Conservation (phyloP, 495 filamentous ascomycete genomes). For the Penicillium alfredii region DNA sequence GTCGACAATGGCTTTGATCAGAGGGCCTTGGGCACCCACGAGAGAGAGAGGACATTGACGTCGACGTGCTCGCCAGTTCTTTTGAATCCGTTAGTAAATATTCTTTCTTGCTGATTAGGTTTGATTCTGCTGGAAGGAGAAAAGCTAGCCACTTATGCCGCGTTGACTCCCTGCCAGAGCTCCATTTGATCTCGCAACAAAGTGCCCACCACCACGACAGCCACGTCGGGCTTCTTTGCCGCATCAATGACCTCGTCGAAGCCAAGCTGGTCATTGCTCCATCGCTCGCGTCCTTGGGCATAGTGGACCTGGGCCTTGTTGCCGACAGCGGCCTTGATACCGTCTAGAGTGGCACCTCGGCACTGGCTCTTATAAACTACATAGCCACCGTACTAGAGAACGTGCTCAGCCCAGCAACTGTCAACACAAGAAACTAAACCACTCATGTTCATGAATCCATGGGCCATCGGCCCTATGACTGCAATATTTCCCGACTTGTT, state of each 20-base stretch:
- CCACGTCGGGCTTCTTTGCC: conserved; percentile 60
- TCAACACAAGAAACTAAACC: neutral
- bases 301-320: conserved; percentile 50
- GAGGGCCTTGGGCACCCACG: conserved; percentile 62
- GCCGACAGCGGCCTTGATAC: conserved; percentile 55
- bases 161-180: conserved; percentile 62
- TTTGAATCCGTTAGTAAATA: neutral
- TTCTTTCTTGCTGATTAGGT: neutral
- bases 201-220: conserved; percentile 66
- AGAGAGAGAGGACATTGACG: conserved; percentile 52
- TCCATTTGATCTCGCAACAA: conserved; percentile 67
- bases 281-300: conserved; percentile 65
- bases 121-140: too few species aligned
- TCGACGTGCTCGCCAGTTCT: conserved; percentile 70
- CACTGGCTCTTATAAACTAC: conserved; percentile 56
- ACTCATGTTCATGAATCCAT: conserved; percentile 63
- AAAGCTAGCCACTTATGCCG: conserved; percentile 48
- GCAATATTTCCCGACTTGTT: conserved; percentile 55
- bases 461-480: conserved; percentile 69
- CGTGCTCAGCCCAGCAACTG: too few species aligned
- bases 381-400: conserved; percentile 58
- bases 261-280: conserved; percentile 59
- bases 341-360: conserved; percentile 60
- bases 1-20: conserved; percentile 56
- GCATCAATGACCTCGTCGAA: conserved; percentile 57